Conservation (phyloP, 164 flowering plant genomes). For the Umbellularia californica region DNA sequence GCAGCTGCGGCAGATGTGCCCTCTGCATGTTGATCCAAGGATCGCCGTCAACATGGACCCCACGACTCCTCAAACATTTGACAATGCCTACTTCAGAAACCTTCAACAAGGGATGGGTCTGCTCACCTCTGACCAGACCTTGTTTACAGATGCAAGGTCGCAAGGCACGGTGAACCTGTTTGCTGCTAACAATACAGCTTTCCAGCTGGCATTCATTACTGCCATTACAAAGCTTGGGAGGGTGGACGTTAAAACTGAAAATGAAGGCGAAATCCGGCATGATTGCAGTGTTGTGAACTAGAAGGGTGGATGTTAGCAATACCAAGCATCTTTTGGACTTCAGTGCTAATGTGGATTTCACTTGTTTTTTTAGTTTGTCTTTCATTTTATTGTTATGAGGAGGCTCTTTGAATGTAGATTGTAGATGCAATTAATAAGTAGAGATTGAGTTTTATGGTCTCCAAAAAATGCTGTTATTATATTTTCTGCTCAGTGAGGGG, state of each 20-base stretch:
- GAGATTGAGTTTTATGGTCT: no score
- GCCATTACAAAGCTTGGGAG: slow-evolving; percentile 50
- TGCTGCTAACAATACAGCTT: slow-evolving; percentile 29
- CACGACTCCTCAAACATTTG: slow-evolving; percentile 24
- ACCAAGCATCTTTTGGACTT: no score
- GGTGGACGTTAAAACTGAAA: slow-evolving; percentile 40
- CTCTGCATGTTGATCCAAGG: slow-evolving; percentile 36
- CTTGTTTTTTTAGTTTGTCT: neutral
- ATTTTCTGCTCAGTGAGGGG: no score
- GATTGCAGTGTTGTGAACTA: slow-evolving; percentile 29
- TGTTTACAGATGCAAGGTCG: slow-evolving; percentile 36
- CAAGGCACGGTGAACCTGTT: slow-evolving; percentile 22
- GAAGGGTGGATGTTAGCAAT: neutral
- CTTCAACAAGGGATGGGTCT: slow-evolving; percentile 30
- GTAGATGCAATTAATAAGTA: no score
- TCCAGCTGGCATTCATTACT: slow-evolving; percentile 26
- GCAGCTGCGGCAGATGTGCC: slow-evolving; percentile 37
- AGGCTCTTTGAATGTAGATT: neutral
- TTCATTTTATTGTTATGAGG: neutral
- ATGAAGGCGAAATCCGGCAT: slow-evolving; percentile 35
- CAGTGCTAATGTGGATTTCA: no score
- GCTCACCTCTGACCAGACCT: slow-evolving; percentile 29
- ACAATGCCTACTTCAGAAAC: slow-evolving; percentile 29
- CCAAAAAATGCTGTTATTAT: no score
- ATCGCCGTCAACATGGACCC: slow-evolving; percentile 44